Conservation (phyloP, 495 filamentous ascomycete species). For the Aspergillus ostianus region DNA sequence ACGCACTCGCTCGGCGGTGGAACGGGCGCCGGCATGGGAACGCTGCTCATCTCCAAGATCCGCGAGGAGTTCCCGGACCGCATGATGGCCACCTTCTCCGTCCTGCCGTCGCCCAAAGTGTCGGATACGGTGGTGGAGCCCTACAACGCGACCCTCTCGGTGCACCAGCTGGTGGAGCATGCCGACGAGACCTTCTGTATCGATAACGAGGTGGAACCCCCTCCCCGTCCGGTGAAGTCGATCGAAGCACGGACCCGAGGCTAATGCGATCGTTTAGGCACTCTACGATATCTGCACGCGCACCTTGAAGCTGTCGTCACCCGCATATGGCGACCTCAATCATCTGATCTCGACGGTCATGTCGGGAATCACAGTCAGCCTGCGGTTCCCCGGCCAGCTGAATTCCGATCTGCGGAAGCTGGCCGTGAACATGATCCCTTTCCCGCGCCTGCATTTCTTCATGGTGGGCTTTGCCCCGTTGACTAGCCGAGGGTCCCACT, state of each 20-base stretch:
- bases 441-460: constrained; percentile 99
- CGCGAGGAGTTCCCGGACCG: constrained; percentile 99
- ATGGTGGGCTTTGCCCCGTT: constrained; percentile 99
- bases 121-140: constrained; percentile 99
- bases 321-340: constrained; percentile 98
- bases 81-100: constrained; percentile 99
- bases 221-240: neutral
- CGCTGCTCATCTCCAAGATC: constrained; percentile 99
- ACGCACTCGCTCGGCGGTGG: constrained; percentile 99
- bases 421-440: constrained; percentile 99
- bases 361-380: constrained; percentile 97
- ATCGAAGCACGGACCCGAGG: neutral
- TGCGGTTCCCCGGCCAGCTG: constrained; percentile 98
- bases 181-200: constrained; percentile 99
- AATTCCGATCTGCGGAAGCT: constrained; percentile 99
- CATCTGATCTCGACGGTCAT: constrained; percentile 99
- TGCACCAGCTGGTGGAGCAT: constrained; percentile 99
- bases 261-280: constrained; percentile 50
- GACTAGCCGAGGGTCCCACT: constrained; percentile 89
- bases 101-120: constrained; percentile 98
- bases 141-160: constrained; percentile 98
- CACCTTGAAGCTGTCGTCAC: constrained; percentile 96
- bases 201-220: constrained; percentile 80
- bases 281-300: constrained; percentile 99
- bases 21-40: constrained; percentile 99